A percentile compares a stretch with the other conserved stretches of the same genome.
Evolutionary conservation across 352 stramenopile species (phyloP).

Genomic region (Globisporangium camurandrum): DNA sequence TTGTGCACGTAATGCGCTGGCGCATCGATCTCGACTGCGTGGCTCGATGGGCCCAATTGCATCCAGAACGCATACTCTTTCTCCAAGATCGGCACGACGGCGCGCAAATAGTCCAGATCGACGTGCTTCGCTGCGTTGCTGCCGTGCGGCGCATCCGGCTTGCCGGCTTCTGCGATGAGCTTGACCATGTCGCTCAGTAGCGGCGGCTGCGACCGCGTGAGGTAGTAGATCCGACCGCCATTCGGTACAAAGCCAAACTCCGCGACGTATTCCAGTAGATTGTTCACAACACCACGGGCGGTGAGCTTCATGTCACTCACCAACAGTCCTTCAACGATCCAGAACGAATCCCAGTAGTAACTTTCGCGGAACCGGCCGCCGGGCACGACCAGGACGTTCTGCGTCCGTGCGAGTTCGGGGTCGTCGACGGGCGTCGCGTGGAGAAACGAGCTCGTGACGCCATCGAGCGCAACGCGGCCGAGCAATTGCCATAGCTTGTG

Average conservation of each 20-base stretch:
- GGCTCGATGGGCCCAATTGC: slow-evolving; percentile 43
- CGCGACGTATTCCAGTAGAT: slow-evolving; percentile 80
- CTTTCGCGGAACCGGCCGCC: slow-evolving; percentile 88
- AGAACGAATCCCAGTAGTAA: slow-evolving; percentile 93
- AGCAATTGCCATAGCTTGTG: slow-evolving; percentile 72
- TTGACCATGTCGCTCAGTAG: slow-evolving; percentile 85
- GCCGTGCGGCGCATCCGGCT: not conserved
- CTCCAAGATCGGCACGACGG: slow-evolving; percentile 53
- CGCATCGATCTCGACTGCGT: slow-evolving; percentile 32
- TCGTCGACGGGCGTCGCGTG: slow-evolving; percentile 30
- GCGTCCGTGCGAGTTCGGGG: slow-evolving; percentile 20
- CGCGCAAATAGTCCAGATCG: slow-evolving; percentile 28
- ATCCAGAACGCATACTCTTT: slow-evolving; percentile 84
- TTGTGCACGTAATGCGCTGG: not conserved
- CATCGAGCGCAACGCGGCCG: slow-evolving; percentile 38
- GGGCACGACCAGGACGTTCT: slow-evolving; percentile 77
- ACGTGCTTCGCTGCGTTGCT: not conserved
- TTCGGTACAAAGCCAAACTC: slow-evolving; percentile 88
- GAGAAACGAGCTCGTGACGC: slow-evolving; percentile 48
- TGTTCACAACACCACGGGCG: slow-evolving; percentile 70
- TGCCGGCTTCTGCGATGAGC: slow-evolving; percentile 25
- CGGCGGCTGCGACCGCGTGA: slow-evolving; percentile 83
- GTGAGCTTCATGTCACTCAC: slow-evolving; percentile 76
- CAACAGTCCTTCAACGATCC: slow-evolving; percentile 85
- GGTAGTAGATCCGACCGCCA: slow-evolving; percentile 86